Evolutionary conservation across 2,329 filamentous ascomycete species (phyloP).

Genomic region (Aspergillus vadensis): DNA sequence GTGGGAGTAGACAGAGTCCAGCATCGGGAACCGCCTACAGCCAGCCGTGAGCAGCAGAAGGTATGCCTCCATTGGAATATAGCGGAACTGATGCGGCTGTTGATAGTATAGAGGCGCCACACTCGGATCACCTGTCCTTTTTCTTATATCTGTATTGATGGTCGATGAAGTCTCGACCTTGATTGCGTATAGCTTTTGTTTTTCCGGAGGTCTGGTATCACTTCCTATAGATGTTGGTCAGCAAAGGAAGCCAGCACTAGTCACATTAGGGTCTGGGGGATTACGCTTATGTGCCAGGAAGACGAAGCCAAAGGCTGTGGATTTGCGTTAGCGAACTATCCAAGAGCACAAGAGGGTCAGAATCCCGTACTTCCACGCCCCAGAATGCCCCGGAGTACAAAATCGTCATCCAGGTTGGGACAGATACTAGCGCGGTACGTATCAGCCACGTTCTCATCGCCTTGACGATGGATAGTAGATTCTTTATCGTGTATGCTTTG

Average conservation of each 20-base stretch:
- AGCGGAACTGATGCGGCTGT: background rate
- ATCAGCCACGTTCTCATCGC: background rate
- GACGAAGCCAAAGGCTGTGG: background rate
- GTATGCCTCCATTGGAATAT: conserved; percentile 29
- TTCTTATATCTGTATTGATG: background rate
- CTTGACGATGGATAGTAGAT: too few relatives aligned
- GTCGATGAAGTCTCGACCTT: background rate
- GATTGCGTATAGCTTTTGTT: background rate
- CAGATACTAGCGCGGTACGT: background rate
- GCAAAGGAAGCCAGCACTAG: background rate
- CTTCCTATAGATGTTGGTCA: background rate
- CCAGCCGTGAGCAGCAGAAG: conserved; percentile 26
- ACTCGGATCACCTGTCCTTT: background rate
- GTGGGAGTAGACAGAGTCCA: conserved; percentile 35
- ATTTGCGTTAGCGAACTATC: background rate
- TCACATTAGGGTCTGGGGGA: background rate
- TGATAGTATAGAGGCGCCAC: background rate
- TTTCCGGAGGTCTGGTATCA: background rate
- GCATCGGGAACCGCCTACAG: conserved; percentile 30
- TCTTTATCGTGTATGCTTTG: background rate
- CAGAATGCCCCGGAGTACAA: background rate
- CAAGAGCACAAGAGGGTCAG: background rate
- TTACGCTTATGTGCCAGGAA: conserved; percentile 1
- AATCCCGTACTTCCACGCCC: background rate
- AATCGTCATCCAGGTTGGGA: background rate